phyloP scores from a whole-genome alignment of 805 yeast species.

The Lipomyces kockii region DNA sequence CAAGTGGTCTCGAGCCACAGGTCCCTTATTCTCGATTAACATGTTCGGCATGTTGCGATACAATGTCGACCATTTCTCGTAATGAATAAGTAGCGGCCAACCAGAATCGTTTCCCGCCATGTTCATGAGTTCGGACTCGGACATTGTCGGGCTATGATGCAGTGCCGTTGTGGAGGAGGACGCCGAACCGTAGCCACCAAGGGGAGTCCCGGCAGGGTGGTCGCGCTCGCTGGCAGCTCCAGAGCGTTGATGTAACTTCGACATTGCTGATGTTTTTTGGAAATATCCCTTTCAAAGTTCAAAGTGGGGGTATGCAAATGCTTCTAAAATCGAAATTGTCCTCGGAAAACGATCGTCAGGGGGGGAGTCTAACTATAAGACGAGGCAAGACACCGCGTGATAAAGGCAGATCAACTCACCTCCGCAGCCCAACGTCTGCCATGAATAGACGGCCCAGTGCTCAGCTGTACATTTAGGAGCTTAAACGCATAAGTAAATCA shows the following conservation, averaged over 20 bases:
- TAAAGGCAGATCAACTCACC: too few species aligned
- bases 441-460: too few species aligned
- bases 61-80: constrained; percentile 24
- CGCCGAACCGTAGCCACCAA: neutral
- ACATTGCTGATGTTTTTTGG: constrained; percentile 10
- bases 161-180: constrained; percentile 1
- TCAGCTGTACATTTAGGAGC: too few species aligned
- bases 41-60: constrained; percentile 28
- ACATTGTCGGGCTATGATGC: constrained; percentile 2
- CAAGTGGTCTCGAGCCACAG: constrained; percentile 45
- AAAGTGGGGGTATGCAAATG: neutral
- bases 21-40: constrained; percentile 37
- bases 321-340: too few species aligned
- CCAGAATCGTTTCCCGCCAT: constrained; percentile 30
- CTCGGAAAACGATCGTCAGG: too few species aligned
- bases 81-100: constrained; percentile 30
- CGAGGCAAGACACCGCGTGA: too few species aligned
- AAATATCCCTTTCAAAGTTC: neutral
- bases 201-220: constrained; percentile 10
- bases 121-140: constrained; percentile 22
- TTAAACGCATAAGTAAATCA: too few species aligned
- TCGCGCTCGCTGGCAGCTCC: neutral
- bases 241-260: constrained; percentile 14
- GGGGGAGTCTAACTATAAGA: too few species aligned
- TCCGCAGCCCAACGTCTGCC: too few species aligned